Base-by-base conservation (phyloP, 441 rosid species). In the Cnidoscolus chayamansa region DNA sequence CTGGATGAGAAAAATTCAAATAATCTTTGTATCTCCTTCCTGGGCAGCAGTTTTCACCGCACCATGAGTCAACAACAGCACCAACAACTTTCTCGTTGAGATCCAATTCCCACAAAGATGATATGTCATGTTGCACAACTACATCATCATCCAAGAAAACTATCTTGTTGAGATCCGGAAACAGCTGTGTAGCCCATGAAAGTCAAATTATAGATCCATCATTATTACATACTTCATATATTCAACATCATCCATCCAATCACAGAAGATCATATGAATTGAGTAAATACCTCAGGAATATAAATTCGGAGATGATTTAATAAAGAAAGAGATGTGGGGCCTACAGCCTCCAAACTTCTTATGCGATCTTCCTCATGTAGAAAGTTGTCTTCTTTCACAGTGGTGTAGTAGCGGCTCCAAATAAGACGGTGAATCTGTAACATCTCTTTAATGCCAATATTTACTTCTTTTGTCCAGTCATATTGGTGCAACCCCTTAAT, bases 121-220 rank as follows among this genome's bases (percentile, higher is more conserved):
- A 92, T 76, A 89, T 76, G 83, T 94, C 97, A 49, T 79, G 96
- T 74, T 90, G 98, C 58, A 92, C 88, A 35, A 92, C 93, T 40
- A 92, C 88, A 87, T 94, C 97, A 78, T 94, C 96, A 17, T 90
- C 97, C 87, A 94, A 87, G 87, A 94, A 87, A 68, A 92, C 90
- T 76, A 94, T 79, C 93, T 84, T 94, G 82, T 86, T 74, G 80
- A 94, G 97, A 71, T 87, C 95, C 72, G 98, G 98, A 86, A 94
- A 90, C 76, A 94, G 88, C 98, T 94, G 97, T 30, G 56, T 45
- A 43, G 53, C 68, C 71, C 86, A 81, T 65, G 47, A 65, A 79
- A 83, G 72, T 76, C 60, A 83, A 78, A 78, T 68, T 77, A 80
- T 62, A 74, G 73, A 77, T 32, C 76, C 63, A 75, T 75, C 31